A percentile compares a stretch with the other conserved stretches of the same genome.
phyloP scores from a whole-genome alignment of 2,329 filamentous ascomycete genomes.

The Thelonectria olida region DNA sequence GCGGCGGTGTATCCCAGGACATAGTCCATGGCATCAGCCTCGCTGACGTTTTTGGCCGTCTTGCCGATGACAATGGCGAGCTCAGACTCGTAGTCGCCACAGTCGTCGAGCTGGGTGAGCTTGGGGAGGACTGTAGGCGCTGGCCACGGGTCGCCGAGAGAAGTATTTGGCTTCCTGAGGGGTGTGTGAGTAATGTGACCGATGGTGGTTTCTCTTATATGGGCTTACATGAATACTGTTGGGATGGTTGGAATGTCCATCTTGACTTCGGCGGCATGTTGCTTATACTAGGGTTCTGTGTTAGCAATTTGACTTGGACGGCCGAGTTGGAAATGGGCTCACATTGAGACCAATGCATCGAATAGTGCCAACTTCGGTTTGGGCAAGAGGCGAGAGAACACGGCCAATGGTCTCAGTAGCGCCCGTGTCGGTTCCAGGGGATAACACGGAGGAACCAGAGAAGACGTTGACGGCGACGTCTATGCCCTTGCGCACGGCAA shows the following conservation, averaged over 20 bases:
- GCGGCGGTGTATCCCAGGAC: constrained; percentile 70
- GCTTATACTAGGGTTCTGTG: constrained; percentile 41
- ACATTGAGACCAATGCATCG: constrained; percentile 68
- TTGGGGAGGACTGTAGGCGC: constrained; percentile 62
- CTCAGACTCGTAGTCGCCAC: constrained; percentile 68
- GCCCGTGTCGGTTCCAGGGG: constrained; percentile 61
- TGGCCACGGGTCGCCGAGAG: constrained; percentile 64
- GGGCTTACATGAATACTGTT: constrained; percentile 60
- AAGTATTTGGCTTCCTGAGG: constrained; percentile 59
- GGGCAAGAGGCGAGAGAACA: constrained; percentile 55
- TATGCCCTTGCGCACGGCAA: constrained; percentile 63
- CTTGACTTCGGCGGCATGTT: constrained; percentile 57
- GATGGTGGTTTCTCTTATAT: too few species aligned
- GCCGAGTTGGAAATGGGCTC: constrained; percentile 44
- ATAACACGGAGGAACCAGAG: constrained; percentile 66
- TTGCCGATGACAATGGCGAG: constrained; percentile 65
- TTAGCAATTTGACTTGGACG: constrained; percentile 45
- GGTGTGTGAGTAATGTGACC: neutral
- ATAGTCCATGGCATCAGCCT: constrained; percentile 65
- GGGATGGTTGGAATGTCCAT: constrained; percentile 63
- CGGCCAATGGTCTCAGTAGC: constrained; percentile 54
- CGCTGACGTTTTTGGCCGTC: constrained; percentile 61
- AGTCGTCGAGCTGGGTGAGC: constrained; percentile 56
- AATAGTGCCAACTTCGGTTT: constrained; percentile 60
- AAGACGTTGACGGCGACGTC: constrained; percentile 66